These are phyloP conservation scores for Fusarium mangiferae DNA, from an alignment of 2,329 filamentous ascomycete genomes.

Conservation along the genomic window DNA sequence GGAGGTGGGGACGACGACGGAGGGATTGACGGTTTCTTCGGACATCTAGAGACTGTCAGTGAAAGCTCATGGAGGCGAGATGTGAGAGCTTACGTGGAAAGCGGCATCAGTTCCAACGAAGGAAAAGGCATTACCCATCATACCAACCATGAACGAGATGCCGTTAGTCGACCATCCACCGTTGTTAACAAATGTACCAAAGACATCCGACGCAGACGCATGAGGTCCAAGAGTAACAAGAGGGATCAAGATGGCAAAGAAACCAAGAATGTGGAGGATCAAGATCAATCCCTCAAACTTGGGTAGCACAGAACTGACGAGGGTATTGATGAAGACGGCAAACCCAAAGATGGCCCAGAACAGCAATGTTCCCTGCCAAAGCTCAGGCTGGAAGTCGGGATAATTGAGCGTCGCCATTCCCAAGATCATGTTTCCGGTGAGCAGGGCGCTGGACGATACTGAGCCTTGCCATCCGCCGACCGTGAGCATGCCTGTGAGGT, in stretches of 20 bases:
- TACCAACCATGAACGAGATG: slow-evolving; percentile 57
- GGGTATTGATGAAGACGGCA: slow-evolving; percentile 61
- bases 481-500: slow-evolving; percentile 60
- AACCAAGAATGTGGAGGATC: slow-evolving; percentile 56
- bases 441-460: slow-evolving; percentile 50
- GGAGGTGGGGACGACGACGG: slow-evolving; percentile 60
- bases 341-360: slow-evolving; percentile 59
- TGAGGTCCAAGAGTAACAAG: slow-evolving; percentile 48
- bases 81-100: slow-evolving; percentile 39
- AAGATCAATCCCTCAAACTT: slow-evolving; percentile 62
- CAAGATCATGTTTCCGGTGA: slow-evolving; percentile 59
- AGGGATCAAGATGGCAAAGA: slow-evolving; percentile 48
- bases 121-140: slow-evolving; percentile 54
- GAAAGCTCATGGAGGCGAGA: fast-evolving
- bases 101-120: slow-evolving; percentile 48
- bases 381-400: slow-evolving; percentile 50
- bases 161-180: slow-evolving; percentile 56
- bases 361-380: slow-evolving; percentile 62
- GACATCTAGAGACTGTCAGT: slow-evolving; percentile 48
- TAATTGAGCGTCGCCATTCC: slow-evolving; percentile 45
- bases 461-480: slow-evolving; percentile 59
- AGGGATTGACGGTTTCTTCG: slow-evolving; percentile 60
- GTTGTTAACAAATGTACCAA: slow-evolving; percentile 55
- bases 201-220: slow-evolving; percentile 51
- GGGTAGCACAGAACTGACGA: slow-evolving; percentile 57